These are phyloP conservation scores for Crithidia thermophila DNA, from an alignment of 208 protist species.

Conservation along the genomic window DNA sequence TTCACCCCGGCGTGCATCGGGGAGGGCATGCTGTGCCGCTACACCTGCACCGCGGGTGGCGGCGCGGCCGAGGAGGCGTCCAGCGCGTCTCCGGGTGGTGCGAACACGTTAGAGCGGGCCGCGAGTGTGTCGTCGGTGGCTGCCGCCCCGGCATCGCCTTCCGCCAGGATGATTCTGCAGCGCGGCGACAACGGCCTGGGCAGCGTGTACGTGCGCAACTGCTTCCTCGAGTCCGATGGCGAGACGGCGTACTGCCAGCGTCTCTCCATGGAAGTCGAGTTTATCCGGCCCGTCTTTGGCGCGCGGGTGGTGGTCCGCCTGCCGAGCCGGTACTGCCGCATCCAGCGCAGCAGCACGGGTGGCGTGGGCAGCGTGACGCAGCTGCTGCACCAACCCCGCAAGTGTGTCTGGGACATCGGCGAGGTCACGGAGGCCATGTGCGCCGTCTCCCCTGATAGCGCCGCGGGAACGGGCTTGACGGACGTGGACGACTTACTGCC, in stretches of 20 bases:
- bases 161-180: conserved; percentile 1
- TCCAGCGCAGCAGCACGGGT: conserved; percentile 47
- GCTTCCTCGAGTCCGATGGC: conserved; percentile 28
- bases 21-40: conserved; percentile 29
- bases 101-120: neutral
- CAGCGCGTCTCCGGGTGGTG: neutral
- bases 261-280: conserved; percentile 34
- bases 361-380: conserved; percentile 45
- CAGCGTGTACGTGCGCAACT: conserved; percentile 27
- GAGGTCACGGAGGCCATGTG: conserved; percentile 40
- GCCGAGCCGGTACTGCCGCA: conserved; percentile 55
- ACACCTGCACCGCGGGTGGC: conserved; percentile 15
- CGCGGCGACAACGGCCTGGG: conserved; percentile 12
- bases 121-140: neutral
- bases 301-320: conserved; percentile 50
- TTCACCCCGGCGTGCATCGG: conserved; percentile 33
- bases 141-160: neutral
- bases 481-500: conserved; percentile 23
- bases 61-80: neutral
- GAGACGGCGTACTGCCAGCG: conserved; percentile 32
- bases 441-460: conserved; percentile 2
- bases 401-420: conserved; percentile 61
- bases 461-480: neutral
- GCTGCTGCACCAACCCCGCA: conserved; percentile 40
- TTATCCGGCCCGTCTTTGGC: conserved; percentile 30